These are phyloP conservation scores for Trichosporon sp. DNA, from an alignment of 1,284 basidiomycete genomes.

Conservation along the genomic window DNA sequence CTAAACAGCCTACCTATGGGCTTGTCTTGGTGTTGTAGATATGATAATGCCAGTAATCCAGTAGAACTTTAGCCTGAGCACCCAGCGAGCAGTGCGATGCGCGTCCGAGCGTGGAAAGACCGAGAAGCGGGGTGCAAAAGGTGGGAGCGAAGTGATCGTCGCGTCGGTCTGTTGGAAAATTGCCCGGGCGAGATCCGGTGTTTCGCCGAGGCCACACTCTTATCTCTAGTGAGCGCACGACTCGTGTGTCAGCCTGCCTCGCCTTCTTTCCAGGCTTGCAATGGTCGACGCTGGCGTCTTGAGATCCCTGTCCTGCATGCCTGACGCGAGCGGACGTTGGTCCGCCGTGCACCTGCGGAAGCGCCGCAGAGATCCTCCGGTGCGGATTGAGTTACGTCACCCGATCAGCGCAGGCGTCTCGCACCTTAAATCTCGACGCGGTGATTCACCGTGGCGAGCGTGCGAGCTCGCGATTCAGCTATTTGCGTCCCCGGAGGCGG, in stretches of 20 bases:
- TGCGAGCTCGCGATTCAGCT: background rate
- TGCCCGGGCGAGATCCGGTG: background rate
- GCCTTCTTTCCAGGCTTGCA: background rate
- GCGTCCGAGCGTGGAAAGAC: background rate
- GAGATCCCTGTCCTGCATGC: background rate
- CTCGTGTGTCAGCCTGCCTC: background rate
- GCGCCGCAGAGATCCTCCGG: background rate
- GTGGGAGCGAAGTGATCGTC: background rate
- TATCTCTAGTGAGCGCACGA: background rate
- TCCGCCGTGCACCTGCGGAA: background rate
- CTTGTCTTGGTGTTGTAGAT: conserved; percentile 6
- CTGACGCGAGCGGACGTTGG: background rate
- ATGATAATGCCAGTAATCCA: conserved; percentile 6
- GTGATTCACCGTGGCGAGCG: background rate
- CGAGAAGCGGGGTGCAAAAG: background rate
- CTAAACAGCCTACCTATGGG: conserved; percentile 14
- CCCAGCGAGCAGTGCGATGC: background rate
- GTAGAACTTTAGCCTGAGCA: background rate
- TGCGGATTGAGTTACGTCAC: background rate
- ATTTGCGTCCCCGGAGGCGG: background rate
- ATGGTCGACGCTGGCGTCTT: no score
- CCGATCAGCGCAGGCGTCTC: background rate
- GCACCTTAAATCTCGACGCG: background rate
- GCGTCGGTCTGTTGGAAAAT: background rate
- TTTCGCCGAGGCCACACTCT: background rate